Base-by-base conservation (phyloP, 1,139 yeast genomes). In the Nakaseomyces delphensis region DNA sequence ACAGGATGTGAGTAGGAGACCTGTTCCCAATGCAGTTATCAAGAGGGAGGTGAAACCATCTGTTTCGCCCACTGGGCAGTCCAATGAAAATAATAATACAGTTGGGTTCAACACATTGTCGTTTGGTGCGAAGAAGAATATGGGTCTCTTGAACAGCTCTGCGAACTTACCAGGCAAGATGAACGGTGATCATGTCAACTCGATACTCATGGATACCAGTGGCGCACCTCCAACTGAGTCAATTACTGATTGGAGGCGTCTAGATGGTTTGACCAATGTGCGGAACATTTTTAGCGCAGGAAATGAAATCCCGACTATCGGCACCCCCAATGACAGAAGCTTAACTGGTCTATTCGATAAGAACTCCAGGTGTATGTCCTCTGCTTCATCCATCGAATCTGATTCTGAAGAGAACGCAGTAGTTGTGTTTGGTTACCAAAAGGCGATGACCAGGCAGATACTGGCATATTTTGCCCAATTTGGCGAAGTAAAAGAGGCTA, bases 401-500 rank as follows among this genome's bases (percentile, higher is more conserved):
- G 39, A 36, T 14, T 9, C 11, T 10, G 27, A 32, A 29, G 27
- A 15, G 15, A 69, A 77, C 37, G 83, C 94, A 0, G 83, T 89
- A 1, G 65, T 86, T 33, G 85, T 87, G 11, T 86, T 83, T 63
- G 96, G 96, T 1, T 87, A 83, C 60, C 86, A 93, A 1, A 87
- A 86, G 52, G 68, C 76, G 3, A 68, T 79, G 50, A 76, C 89
- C 4, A 69, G 71, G 31, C 73, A 74, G 37, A 76, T 87, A 2
- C 71, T 87, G 38, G 74, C 74, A 43, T 83, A 79, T 59, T 87
- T 87, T 57, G 70, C 79, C 38, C 82, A 81, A 51, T 84, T 80
- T 60, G 97, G 97, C 10, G 71, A 69, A 20, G 76, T 87, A 36
- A 62, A 83, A 51, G 96, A 86, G 54, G 82, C 83, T 50, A 77